A percentile compares a stretch with the other conserved stretches of the same genome.
These are phyloP conservation scores for Olyra latifolia DNA, from an alignment of 176 grass and related monocot genomes.

Conservation along the genomic window DNA sequence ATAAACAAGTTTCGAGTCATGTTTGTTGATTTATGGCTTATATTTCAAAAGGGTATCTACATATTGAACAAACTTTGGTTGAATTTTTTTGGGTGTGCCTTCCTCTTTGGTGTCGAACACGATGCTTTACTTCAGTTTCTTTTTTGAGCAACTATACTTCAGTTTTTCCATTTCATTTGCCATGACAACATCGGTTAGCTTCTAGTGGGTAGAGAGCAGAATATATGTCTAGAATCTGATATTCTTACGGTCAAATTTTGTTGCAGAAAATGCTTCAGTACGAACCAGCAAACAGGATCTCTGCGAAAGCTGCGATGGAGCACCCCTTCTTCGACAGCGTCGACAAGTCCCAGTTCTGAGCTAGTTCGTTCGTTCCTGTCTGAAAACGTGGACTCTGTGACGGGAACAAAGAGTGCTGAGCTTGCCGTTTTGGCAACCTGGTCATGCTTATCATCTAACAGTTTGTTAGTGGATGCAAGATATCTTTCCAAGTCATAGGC, in stretches of 20 bases:
- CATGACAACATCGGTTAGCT: neutral
- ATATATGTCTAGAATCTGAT: neutral
- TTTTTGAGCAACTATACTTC: neutral
- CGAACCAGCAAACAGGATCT: conserved; percentile 73
- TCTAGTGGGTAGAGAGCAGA: neutral
- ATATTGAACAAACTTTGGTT: neutral
- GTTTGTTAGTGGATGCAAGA: neutral
- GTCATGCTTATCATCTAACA: neutral
- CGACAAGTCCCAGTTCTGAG: conserved; percentile 78
- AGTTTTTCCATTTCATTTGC: neutral
- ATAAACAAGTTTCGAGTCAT: neutral
- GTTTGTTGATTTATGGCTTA: neutral
- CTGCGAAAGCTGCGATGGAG: conserved; percentile 73
- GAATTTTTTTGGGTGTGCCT: neutral
- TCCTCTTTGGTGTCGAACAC: neutral
- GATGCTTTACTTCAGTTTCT: conserved; percentile 12
- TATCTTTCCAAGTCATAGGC: neutral
- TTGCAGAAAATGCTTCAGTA: conserved; percentile 88
- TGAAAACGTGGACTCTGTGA: neutral
- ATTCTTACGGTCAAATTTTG: neutral
- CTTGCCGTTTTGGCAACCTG: conserved; percentile 34
- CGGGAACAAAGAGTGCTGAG: neutral
- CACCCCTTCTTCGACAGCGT: conserved; percentile 90
- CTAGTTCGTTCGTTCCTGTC: neutral
- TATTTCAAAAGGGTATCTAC: neutral